Evolutionary conservation across 2,329 filamentous ascomycete species (phyloP).

Genomic region (Cladorrhinum sp.): DNA sequence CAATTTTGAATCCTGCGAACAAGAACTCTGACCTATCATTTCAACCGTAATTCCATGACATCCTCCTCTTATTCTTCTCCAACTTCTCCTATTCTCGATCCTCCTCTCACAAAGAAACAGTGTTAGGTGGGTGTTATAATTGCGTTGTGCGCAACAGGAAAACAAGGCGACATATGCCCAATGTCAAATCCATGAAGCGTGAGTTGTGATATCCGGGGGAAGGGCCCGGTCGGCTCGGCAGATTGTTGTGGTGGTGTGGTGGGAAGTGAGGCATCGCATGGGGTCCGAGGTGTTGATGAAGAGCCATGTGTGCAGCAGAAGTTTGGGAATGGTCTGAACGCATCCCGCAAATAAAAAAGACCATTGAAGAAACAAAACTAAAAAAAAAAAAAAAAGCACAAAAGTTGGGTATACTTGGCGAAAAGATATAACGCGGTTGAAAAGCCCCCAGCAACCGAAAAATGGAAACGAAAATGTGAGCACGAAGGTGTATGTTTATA

Average conservation of each 20-base stretch:
- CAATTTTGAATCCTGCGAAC: not conserved
- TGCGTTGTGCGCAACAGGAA: not conserved
- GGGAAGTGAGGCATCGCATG: not conserved
- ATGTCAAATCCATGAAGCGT: not conserved
- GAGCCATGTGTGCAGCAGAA: not conserved
- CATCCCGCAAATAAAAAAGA: not conserved
- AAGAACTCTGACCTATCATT: not conserved
- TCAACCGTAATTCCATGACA: not conserved
- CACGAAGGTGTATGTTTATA: not conserved
- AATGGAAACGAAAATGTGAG: conserved; percentile 1
- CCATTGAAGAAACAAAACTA: not conserved
- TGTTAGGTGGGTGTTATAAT: not conserved
- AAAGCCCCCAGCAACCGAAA: not conserved
- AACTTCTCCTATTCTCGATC: not conserved
- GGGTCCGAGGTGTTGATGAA: no score
- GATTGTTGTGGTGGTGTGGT: not conserved
- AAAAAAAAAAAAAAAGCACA: not conserved
- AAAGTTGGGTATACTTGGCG: conserved; percentile 4
- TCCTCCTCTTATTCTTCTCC: not conserved
- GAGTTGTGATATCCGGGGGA: not conserved
- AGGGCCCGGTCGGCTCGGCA: not conserved
- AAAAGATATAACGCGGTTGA: conserved; percentile 3
- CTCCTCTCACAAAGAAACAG: not conserved
- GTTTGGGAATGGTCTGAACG: not conserved
- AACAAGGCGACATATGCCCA: not conserved